Conservation (phyloP, 2,329 filamentous ascomycete species). For the Pezicula carpinea region DNA sequence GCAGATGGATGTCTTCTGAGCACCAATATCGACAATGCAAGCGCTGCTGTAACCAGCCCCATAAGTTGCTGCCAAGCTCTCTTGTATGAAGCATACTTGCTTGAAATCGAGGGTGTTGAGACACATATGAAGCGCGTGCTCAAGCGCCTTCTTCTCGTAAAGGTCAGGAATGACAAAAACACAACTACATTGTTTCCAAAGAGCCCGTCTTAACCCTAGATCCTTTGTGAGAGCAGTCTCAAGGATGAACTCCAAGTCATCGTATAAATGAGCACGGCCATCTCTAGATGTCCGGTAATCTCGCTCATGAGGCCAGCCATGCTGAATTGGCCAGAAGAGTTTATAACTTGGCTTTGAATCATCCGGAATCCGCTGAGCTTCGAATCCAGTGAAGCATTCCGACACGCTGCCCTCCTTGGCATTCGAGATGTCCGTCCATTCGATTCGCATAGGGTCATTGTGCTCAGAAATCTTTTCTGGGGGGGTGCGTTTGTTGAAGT, state of each 20-base stretch:
- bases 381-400: conserved; percentile 72
- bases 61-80: conserved; percentile 91
- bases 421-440: conserved; percentile 82
- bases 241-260: conserved; percentile 83
- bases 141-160: conserved; percentile 91
- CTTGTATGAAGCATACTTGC: conserved; percentile 89
- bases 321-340: conserved; percentile 84
- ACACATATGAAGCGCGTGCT: conserved; percentile 76
- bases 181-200: conserved; percentile 86
- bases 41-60: conserved; percentile 91
- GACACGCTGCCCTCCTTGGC: conserved; percentile 48
- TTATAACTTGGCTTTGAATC: conserved; percentile 85
- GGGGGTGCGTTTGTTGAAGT: conserved; percentile 82
- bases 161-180: conserved; percentile 97
- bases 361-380: conserved; percentile 83
- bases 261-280: conserved; percentile 69
- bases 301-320: conserved; percentile 85
- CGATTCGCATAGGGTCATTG: conserved; percentile 88
- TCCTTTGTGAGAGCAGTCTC: conserved; percentile 85
- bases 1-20: conserved; percentile 94
- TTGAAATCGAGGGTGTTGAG: conserved; percentile 88
- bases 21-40: conserved; percentile 93
- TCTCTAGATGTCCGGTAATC: conserved; percentile 59
- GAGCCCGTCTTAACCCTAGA: conserved; percentile 70
- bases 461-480: conserved; percentile 88